Evolutionary conservation across 495 filamentous ascomycete genomes (phyloP), one percentile per base, ranked within the genome.

Genomic region (Sordaria brevicollis): DNA sequence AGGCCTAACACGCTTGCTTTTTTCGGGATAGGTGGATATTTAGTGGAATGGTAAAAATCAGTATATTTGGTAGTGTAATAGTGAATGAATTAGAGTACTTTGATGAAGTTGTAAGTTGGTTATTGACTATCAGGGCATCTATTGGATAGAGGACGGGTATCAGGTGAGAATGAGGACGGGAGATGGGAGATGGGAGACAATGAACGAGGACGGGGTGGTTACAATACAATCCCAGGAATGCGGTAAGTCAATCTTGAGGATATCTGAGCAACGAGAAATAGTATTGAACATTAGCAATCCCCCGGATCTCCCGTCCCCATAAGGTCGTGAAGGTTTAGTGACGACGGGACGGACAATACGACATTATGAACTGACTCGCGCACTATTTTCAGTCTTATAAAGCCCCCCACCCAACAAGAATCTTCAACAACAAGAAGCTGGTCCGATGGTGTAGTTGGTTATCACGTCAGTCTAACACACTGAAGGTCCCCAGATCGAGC

Each of bases 401-500:
- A 25, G 2, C 11, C 11, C 5, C 25, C 5, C n/a, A 1, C 15
- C 5, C 0, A 17, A 5, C 49, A 0, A 0, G 7, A 17, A 5
- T 2, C 11, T 31, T 15, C 49, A 57, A 57, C 21, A 8, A 57
- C 5, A 57, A 57, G 21, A n/a, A 29, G 49, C 49, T 57, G 49
- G 49, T 57, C 49, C 49, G 49, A 57, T 57, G 49, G 49, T 57
- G 49, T 57, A 57, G 49, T 49, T 49, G 41, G 41, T 49, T 49
- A 49, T 49, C 41, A 49, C 41, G 41, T 49, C 41, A 49, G 41
- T 49, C 41, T 49, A 49, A 49, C 41, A 49, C 41, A 49, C 41
- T 43, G 39, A 43, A 43, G 39, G 39, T 57, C 49, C 49, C 4
- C 4, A 57, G 49, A 57, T 57, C 49, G 49, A 57, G 49, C 49